Evolutionary conservation across 148 eudicot genomes (phyloP).

Genomic region (Euryodendron excelsum): DNA sequence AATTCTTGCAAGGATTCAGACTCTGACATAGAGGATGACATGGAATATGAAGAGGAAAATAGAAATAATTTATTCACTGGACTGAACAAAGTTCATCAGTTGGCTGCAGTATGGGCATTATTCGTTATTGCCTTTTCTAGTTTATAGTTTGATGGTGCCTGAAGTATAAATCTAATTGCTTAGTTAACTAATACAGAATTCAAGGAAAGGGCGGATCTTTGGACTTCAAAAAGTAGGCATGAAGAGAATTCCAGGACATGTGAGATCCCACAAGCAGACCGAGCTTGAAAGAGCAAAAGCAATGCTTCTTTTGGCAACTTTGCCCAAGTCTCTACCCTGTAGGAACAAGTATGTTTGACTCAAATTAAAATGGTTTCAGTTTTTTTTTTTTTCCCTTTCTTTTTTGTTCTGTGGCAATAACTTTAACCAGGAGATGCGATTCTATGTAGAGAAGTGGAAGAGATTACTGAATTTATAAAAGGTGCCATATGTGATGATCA

Average conservation of each 20-base stretch:
- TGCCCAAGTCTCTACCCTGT: slow-evolving; percentile 94
- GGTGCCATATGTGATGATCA: slow-evolving; percentile 90
- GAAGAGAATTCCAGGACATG: slow-evolving; percentile 83
- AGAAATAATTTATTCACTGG: slow-evolving; percentile 36
- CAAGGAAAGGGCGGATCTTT: slow-evolving; percentile 69
- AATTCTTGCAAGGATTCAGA: slow-evolving; percentile 40
- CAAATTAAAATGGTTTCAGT: background rate
- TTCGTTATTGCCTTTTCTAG: background rate
- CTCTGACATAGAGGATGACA: slow-evolving; percentile 67
- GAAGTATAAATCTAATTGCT: slow-evolving; percentile 14
- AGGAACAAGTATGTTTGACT: slow-evolving; percentile 65
- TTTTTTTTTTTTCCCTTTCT: background rate
- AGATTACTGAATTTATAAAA: slow-evolving; percentile 73
- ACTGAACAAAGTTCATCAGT: slow-evolving; percentile 43
- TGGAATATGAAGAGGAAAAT: slow-evolving; percentile 65
- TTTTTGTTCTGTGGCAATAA: background rate
- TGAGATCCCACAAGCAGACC: slow-evolving; percentile 84
- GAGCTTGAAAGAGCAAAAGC: slow-evolving; percentile 93
- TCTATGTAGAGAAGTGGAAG: slow-evolving; percentile 85
- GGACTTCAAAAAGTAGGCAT: slow-evolving; percentile 88
- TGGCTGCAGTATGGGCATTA: slow-evolving; percentile 72
- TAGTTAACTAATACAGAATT: slow-evolving; percentile 48
- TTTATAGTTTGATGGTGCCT: slow-evolving; percentile 12
- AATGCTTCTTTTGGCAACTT: slow-evolving; percentile 73
- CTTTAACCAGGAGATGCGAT: background rate